These are phyloP conservation scores for Fragaria nilgerrensis DNA, from an alignment of 306 rosid species.

Conservation along the genomic window DNA sequence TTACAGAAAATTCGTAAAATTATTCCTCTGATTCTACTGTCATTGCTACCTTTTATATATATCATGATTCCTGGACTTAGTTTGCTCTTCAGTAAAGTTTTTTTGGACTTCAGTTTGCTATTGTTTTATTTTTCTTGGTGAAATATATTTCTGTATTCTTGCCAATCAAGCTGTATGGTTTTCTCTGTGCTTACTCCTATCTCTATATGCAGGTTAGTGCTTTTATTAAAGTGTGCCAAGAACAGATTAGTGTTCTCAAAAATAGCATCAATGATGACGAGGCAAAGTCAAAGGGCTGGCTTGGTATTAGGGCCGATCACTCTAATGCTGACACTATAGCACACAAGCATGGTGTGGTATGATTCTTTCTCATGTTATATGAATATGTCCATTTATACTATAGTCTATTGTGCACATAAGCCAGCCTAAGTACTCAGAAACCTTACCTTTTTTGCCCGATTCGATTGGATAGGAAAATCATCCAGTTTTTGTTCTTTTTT, in stretches of 20 bases:
- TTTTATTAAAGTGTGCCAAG: slow-evolving; percentile 90
- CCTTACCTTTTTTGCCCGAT: not conserved
- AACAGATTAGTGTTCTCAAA: slow-evolving; percentile 82
- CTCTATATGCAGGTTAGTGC: slow-evolving; percentile 67
- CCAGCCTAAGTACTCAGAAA: not conserved
- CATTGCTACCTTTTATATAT: not conserved
- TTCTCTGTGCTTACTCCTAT: slow-evolving; percentile 17
- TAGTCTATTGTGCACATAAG: not conserved
- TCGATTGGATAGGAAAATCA: not conserved
- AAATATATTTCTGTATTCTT: not conserved
- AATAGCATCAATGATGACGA: slow-evolving; percentile 73
- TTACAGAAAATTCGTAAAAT: not conserved
- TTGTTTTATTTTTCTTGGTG: not conserved
- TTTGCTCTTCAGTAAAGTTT: not conserved
- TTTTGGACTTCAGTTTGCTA: not conserved
- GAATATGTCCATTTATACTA: not conserved
- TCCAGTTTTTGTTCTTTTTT: not conserved
- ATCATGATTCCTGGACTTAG: not conserved
- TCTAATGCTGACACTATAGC: slow-evolving; percentile 81
- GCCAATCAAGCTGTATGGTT: slow-evolving; percentile 11
- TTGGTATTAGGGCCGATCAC: slow-evolving; percentile 52
- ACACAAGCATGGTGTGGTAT: slow-evolving; percentile 99
- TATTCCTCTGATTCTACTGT: not conserved
- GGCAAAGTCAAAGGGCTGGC: slow-evolving; percentile 79
- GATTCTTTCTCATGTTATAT: slow-evolving; percentile 25